Conservation (phyloP, 2,329 filamentous ascomycete genomes). For the Claviceps humidiphila region DNA sequence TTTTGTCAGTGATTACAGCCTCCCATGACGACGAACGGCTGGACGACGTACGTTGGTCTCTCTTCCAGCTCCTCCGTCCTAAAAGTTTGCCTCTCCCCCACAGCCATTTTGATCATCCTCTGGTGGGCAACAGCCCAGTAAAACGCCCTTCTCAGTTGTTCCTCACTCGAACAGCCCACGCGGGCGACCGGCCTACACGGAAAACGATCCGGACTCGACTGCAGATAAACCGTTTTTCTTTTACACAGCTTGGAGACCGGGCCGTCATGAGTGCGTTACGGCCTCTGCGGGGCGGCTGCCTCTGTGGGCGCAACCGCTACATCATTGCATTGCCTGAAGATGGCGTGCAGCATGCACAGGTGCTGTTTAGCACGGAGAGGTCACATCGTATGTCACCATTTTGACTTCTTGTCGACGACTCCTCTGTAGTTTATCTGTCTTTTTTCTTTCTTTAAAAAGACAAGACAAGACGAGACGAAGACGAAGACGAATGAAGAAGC, state of each 20-base stretch:
- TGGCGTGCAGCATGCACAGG: constrained; percentile 43
- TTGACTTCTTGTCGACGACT: background rate
- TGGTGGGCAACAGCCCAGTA: too few species aligned
- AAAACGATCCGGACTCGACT: background rate
- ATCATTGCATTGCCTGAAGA: constrained; percentile 54
- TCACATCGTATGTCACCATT: constrained; percentile 51
- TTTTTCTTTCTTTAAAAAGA: background rate
- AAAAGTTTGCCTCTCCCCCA: background rate
- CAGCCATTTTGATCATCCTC: background rate
- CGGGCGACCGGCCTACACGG: background rate
- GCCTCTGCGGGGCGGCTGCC: constrained; percentile 62
- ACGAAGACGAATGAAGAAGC: background rate
- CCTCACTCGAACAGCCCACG: background rate
- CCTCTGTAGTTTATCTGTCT: background rate
- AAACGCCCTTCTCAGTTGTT: background rate
- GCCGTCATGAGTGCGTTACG: constrained; percentile 31
- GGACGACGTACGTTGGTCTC: too few species aligned
- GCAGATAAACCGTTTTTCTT: too few species aligned
- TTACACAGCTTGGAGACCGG: too few species aligned
- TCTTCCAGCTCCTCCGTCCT: too few species aligned
- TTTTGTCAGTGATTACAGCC: too few species aligned
- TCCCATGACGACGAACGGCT: too few species aligned
- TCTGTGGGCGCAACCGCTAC: constrained; percentile 78
- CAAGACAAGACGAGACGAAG: too few species aligned
- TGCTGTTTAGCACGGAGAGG: constrained; percentile 62